These are phyloP conservation scores for Boletus subcaerulescens DNA, from an alignment of 768 basidiomycete species.

Conservation along the genomic window DNA sequence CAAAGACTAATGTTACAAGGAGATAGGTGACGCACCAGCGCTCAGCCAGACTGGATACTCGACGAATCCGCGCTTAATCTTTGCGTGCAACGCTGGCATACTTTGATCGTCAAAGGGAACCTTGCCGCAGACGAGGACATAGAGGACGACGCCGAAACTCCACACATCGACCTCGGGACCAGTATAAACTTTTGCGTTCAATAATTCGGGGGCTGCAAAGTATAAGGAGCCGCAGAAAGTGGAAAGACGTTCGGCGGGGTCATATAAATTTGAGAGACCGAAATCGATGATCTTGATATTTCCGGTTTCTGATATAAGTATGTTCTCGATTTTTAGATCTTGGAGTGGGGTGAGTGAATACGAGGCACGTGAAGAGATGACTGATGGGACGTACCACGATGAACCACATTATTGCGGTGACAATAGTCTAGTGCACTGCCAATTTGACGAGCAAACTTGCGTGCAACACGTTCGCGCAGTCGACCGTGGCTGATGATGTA, in stretches of 20 bases:
- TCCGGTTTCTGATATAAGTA: slow-evolving; percentile 95
- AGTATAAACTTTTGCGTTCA: slow-evolving; percentile 95
- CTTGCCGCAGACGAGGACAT: slow-evolving; percentile 96
- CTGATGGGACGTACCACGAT: slow-evolving; percentile 59
- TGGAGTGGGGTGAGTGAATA: neutral
- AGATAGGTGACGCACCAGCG: slow-evolving; percentile 55
- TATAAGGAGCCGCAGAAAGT: slow-evolving; percentile 98
- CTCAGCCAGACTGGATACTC: slow-evolving; percentile 98
- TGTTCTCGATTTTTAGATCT: slow-evolving; percentile 99
- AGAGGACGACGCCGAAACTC: slow-evolving; percentile 98
- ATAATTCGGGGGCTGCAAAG: slow-evolving; percentile 96
- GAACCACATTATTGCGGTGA: slow-evolving; percentile 96
- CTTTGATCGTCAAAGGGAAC: slow-evolving; percentile 99
- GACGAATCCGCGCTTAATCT: slow-evolving; percentile 95
- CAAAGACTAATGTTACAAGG: neutral
- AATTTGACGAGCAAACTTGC: slow-evolving; percentile 98
- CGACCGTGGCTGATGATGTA: slow-evolving; percentile 99
- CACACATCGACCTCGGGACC: slow-evolving; percentile 99
- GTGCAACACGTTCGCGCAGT: slow-evolving; percentile 88
- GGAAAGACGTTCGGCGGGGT: slow-evolving; percentile 75
- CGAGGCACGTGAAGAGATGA: neutral
- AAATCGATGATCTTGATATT: slow-evolving; percentile 99
- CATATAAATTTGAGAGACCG: slow-evolving; percentile 93
- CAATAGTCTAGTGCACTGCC: slow-evolving; percentile 96
- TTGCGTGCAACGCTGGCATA: slow-evolving; percentile 98